A percentile compares a stretch with the other conserved stretches of the same genome.
Evolutionary conservation across 352 stramenopile genomes (phyloP).

Genomic region (Phytophthora ramorum): DNA sequence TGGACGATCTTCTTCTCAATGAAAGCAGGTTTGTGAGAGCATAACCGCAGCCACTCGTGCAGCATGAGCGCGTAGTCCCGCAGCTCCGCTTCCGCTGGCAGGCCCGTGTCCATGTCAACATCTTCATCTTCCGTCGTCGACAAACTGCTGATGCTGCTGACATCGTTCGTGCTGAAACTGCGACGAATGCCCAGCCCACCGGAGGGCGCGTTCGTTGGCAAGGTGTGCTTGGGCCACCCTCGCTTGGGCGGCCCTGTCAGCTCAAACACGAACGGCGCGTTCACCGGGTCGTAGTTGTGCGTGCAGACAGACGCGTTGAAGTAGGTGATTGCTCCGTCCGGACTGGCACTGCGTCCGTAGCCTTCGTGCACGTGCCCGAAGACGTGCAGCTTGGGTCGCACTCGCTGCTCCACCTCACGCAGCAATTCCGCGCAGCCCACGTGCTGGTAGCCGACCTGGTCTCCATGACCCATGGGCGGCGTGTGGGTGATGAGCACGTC

Average conservation of each 20-base stretch:
- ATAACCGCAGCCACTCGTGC: slow-evolving; percentile 68
- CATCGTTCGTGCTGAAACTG: slow-evolving; percentile 35
- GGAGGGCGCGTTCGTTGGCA: slow-evolving; percentile 1
- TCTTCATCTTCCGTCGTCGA: slow-evolving; percentile 24
- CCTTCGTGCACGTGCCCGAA: slow-evolving; percentile 93
- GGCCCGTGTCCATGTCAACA: slow-evolving; percentile 16
- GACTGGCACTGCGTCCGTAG: slow-evolving; percentile 71
- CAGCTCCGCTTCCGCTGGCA: slow-evolving; percentile 15
- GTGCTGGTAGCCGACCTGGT: slow-evolving; percentile 57
- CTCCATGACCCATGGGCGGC: slow-evolving; percentile 81
- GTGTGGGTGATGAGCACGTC: slow-evolving; percentile 92
- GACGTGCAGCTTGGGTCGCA: slow-evolving; percentile 82
- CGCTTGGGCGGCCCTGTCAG: slow-evolving; percentile 37
- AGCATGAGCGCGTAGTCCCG: slow-evolving; percentile 60
- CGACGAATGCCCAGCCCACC: slow-evolving; percentile 18
- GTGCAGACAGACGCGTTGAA: slow-evolving; percentile 88
- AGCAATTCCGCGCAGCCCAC: slow-evolving; percentile 86
- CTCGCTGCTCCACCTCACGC: slow-evolving; percentile 63
- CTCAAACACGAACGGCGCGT: slow-evolving; percentile 71
- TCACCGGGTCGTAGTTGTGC: slow-evolving; percentile 78
- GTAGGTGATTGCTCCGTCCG: slow-evolving; percentile 81
- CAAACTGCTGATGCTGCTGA: slow-evolving; percentile 35
- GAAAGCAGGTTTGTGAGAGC: slow-evolving; percentile 67
- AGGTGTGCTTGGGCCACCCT: slow-evolving; percentile 21
- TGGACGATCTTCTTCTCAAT: slow-evolving; percentile 33